Base-by-base conservation (phyloP, 2,329 filamentous ascomycete species). In the Fusarium keratoplasticum region DNA sequence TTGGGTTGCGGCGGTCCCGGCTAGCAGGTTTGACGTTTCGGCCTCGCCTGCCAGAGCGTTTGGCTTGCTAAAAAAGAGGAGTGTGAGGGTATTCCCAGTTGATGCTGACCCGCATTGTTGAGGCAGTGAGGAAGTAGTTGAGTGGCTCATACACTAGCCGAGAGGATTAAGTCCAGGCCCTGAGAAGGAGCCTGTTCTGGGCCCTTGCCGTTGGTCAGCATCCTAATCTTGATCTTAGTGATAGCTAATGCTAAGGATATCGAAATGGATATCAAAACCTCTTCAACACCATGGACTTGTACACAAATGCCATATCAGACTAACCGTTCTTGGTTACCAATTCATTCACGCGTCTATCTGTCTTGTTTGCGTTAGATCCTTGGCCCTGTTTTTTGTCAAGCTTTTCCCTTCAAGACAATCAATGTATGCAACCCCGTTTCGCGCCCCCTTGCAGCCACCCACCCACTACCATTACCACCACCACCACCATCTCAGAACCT, bases 11-110 rank as follows among this genome's bases (percentile, higher is more conserved):
- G 35, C 52, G n/a, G 55, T 65, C 61, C 66, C 52, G 57, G 31
- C 57, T 59, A 72, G 61, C 61, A 61, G 62, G 58, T 63, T 72
- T 73, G 70, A 58, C 66, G 50, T 70, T 61, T 72, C 57, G 58
- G 47, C 58, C 61, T 73, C 52, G 42, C 22, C 20, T 47, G 42
- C 16, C 20, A 16, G 42, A 22, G 42, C 22, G 20, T 25, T 22
- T 25, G 40, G 40, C 36, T 40, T 40, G 38, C 38, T 42, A 14
- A 42, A 6, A 20, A 20, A 40, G 14, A 38, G 20, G 29, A 36
- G 33, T 27, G 47, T 64, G 66, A 61, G 50, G 71, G 66, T 16
- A 50, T 67, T 61, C 62, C 6, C 54, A 61, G 22, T 47, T 54
- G n/a, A 25, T 29, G 16, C 13, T 47, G 31, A 38, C 33, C 40